Base-by-base conservation (phyloP, 306 rosid genomes). In the Notholithocarpus densiflorus region DNA sequence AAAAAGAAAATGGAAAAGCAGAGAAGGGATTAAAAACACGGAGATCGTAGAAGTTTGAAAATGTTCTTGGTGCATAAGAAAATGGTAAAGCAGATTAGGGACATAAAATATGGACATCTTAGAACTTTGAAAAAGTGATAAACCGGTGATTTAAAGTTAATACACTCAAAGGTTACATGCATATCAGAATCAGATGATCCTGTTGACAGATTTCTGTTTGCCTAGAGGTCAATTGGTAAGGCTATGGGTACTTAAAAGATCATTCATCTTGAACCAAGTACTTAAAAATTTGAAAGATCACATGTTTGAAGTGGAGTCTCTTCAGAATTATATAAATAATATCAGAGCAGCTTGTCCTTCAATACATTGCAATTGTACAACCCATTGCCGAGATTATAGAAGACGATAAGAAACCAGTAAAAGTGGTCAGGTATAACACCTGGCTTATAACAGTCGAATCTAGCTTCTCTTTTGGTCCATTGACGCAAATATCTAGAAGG, bases 401-500 rank as follows among this genome's bases (percentile, higher is more conserved):
- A 45, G 37, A 31, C 18, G 11, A 32, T 6, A 68, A 14, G 43
- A 26, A 69, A 59, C 66, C 73, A 18, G 34, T 62, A 75, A 72
- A 78, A 83, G 17, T 51, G 51, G 18, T 4, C 13, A 68, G 31
- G 15, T 40, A 43, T 29, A 73, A 64, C 56, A 93, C 99, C 99
- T 91, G 99, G 77, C 98, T 90, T 48, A 96, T 86, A 78, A 96
- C 86, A 0, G 99, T 93, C 14, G 99, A 96, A 84, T 96, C 90
- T 54, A 96, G 82, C 85, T 93, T 93, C 82, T 96, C 98, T 65
- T 96, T 93, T 55, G 99, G 98, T 71, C 99, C 99, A 80, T 89
- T 91, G 80, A 88, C 69, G 86, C 99, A 96, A 75, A 93, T 78
- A 82, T 93, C 96, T 12, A 96, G 93, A 88, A 96, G 96, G 89